Evolutionary conservation across 169 alveolate genomes (phyloP), one percentile per base, ranked within the genome.

Genomic region (Babesia gibsoni): DNA sequence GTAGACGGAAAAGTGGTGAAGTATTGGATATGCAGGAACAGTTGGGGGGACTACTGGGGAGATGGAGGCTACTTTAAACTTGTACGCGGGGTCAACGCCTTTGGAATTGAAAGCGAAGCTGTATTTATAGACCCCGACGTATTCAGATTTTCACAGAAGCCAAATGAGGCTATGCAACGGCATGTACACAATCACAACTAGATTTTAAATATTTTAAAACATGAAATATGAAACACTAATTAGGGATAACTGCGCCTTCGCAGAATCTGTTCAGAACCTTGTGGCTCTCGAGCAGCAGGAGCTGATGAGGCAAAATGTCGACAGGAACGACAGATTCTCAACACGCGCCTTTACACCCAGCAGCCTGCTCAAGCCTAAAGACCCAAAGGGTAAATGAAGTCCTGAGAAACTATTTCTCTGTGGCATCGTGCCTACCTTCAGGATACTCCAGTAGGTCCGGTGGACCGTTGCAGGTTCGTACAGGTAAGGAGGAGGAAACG

Each of bases 81-180:
- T 48, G 77, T 67, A 25, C 52, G 93, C 52, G 93, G 93, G 9
- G 74, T 66, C 22, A 89, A 89, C 41, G 67, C 91, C 30, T 90
- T 84, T 25, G 96, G 93, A 22, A 86, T 92, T 4, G 96, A 92
- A 57, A 84, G 93, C 23, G 94, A 92, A 65, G 95, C 94, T 18
- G 93, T 92, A 3, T 82, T 54, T 57, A 79, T 92, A 6, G 96
- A 92, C 59, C 96, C 96, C 0, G 95, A 91, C 67, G 52, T 89
- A 25, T 23, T 58, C 43, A n/a, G 52, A 36, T 61, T 61, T 23
- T 29, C 57, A 3, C 72, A 42, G 58, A 49, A n/a, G 30, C 72
- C 72, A 29, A 49, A 42, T 22, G 7, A 10, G 30, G 32, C 72
- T 35, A 20, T n/a, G 35, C 50, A 45, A 7, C 72, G 46, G 61